These are phyloP conservation scores for Gomphus sp. DNA, from an alignment of 1,284 basidiomycete genomes.

Conservation along the genomic window DNA sequence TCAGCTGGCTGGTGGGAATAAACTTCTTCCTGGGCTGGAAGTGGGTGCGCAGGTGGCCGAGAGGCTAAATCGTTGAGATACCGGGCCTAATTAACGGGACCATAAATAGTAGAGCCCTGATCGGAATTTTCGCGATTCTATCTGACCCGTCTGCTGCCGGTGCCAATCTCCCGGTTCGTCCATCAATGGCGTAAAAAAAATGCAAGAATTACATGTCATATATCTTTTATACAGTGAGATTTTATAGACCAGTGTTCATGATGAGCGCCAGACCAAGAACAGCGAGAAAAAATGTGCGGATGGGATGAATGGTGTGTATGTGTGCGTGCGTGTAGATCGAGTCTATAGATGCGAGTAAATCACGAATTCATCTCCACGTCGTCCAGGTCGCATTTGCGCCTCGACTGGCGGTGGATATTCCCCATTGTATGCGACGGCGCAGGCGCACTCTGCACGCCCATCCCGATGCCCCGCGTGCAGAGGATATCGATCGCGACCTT, in stretches of 20 bases:
- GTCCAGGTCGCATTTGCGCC: too few relatives aligned
- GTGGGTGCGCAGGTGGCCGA: too few relatives aligned
- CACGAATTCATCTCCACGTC: too few relatives aligned
- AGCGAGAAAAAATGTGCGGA: neutral
- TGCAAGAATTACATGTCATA: neutral
- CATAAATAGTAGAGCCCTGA: constrained; percentile 1
- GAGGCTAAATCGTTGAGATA: neutral
- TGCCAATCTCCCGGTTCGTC: neutral
- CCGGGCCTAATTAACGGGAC: neutral
- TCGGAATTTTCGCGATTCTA: neutral
- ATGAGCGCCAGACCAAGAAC: neutral
- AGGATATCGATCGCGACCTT: too few relatives aligned
- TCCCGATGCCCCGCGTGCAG: too few relatives aligned
- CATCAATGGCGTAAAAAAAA: neutral
- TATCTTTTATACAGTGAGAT: neutral
- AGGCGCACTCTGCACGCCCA: too few relatives aligned
- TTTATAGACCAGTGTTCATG: neutral
- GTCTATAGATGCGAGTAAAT: neutral
- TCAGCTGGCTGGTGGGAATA: too few relatives aligned
- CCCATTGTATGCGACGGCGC: too few relatives aligned
- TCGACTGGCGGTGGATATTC: too few relatives aligned
- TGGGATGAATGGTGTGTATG: neutral
- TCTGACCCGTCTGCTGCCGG: neutral
- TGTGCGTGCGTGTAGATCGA: neutral
- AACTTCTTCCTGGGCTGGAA: too few relatives aligned